phyloP scores from a whole-genome alignment of 805 yeast species.

The Teunomyces atbi region DNA sequence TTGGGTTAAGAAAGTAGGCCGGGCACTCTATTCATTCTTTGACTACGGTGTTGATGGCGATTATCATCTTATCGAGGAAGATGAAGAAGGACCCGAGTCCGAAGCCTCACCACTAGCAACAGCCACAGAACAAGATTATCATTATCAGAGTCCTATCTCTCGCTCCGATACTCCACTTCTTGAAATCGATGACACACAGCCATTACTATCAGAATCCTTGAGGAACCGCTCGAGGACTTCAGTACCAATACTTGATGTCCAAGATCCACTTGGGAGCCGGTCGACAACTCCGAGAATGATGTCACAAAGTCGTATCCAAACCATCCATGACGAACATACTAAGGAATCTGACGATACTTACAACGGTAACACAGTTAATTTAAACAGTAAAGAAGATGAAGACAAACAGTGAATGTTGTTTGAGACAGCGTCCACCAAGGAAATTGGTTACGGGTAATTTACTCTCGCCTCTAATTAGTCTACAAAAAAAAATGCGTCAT shows the following conservation, averaged over 20 bases:
- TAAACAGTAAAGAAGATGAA: conserved; percentile 47
- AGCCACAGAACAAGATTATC: conserved; percentile 4
- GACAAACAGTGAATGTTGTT: conserved; percentile 1
- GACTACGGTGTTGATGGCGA: conserved; percentile 39
- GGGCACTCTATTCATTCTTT: conserved; percentile 40
- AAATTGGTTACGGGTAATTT: neutral
- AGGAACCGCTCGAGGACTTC: neutral
- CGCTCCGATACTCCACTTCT: conserved; percentile 6
- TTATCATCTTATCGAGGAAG: conserved; percentile 8
- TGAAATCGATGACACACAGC: conserved; percentile 6
- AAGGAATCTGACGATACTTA: conserved; percentile 25
- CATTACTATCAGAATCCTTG: neutral
- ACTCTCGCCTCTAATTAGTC: neutral
- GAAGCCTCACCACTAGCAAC: neutral
- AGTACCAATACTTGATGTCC: neutral
- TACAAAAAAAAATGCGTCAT: neutral
- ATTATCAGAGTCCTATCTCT: conserved; percentile 1
- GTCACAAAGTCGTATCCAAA: conserved; percentile 7
- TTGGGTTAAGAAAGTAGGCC: conserved; percentile 15
- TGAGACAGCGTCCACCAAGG: neutral
- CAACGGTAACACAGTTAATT: conserved; percentile 54
- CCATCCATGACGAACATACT: conserved; percentile 13
- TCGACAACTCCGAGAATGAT: conserved; percentile 5
- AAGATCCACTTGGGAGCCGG: neutral
- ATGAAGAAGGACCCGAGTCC: neutral